These are phyloP conservation scores for Plasmodium malariae DNA, from an alignment of 169 alveolate genomes.

Conservation along the genomic window DNA sequence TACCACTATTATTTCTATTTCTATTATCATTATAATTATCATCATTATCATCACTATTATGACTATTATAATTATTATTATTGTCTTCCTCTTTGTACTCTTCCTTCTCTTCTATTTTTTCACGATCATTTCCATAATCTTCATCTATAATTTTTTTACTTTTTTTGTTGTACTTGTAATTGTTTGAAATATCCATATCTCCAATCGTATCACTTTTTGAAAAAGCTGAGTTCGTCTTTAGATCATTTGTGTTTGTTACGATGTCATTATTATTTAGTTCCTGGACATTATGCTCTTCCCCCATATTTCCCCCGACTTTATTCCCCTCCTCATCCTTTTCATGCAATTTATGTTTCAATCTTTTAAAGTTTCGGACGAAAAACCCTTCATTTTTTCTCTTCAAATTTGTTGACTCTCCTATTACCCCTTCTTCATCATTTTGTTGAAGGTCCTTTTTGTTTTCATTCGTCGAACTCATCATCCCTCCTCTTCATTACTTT, in stretches of 20 bases:
- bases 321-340: constrained; percentile 8
- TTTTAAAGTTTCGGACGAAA: constrained; percentile 17
- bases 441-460: constrained; percentile 18
- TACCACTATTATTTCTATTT: neutral
- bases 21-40: neutral
- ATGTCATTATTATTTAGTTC: too few species aligned
- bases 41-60: neutral
- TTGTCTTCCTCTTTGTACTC: neutral
- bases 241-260: too few species aligned
- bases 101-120: neutral
- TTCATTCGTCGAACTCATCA: constrained; percentile 9
- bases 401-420: constrained; percentile 6
- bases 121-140: constrained; percentile 25
- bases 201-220: neutral
- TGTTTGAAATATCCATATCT: neutral
- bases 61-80: neutral
- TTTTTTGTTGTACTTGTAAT: constrained; percentile 20
- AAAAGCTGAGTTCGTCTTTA: too few species aligned
- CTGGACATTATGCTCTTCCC: neutral
- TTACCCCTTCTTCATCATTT: neutral
- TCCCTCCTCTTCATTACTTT: too few species aligned
- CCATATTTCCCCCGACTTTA: neutral
- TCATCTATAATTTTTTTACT: constrained; percentile 65
- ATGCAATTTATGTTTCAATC: constrained; percentile 29
- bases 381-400: constrained; percentile 65